Conservation (phyloP, 345 rosid genomes). For the Microthlaspi erraticum region DNA sequence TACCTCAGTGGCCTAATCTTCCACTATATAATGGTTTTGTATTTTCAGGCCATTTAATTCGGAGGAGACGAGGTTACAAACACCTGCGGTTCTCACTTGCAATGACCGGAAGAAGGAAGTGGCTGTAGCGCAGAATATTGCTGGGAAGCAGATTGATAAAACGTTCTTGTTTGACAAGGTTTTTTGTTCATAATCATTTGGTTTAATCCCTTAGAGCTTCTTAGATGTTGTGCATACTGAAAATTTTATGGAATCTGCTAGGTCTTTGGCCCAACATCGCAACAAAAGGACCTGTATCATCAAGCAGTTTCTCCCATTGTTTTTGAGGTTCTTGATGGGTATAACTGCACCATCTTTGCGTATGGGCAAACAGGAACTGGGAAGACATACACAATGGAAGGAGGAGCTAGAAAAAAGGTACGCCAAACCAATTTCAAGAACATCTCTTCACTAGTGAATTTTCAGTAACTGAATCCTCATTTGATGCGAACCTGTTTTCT, state of each 20-base stretch:
- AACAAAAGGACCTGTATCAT: slow-evolving; percentile 84
- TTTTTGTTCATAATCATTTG: background rate
- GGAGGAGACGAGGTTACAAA: slow-evolving; percentile 73
- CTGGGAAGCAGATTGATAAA: slow-evolving; percentile 96
- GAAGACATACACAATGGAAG: slow-evolving; percentile 99
- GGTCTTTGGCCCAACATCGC: slow-evolving; percentile 96
- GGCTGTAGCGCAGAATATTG: slow-evolving; percentile 78
- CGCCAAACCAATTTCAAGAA: slow-evolving; percentile 3
- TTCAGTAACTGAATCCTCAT: slow-evolving; percentile 18
- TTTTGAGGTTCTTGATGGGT: slow-evolving; percentile 95
- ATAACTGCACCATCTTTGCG: slow-evolving; percentile 98
- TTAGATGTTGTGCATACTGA: background rate
- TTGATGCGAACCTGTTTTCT: slow-evolving; percentile 34
- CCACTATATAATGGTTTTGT: too few species aligned
- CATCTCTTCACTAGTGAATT: slow-evolving; percentile 3
- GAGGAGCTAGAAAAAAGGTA: slow-evolving; percentile 96
- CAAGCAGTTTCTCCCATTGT: slow-evolving; percentile 89
- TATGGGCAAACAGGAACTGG: slow-evolving; percentile 99
- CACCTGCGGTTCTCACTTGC: slow-evolving; percentile 86
- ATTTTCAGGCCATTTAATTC: slow-evolving; percentile 76
- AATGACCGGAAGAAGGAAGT: slow-evolving; percentile 90
- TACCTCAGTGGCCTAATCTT: background rate
- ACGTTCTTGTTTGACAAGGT: slow-evolving; percentile 97
- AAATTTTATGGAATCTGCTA: slow-evolving; percentile 35
- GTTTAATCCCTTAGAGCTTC: background rate